Evolutionary conservation across 495 filamentous ascomycete species (phyloP), one percentile per base, ranked within the genome.

Genomic region (Penicillium steckii): DNA sequence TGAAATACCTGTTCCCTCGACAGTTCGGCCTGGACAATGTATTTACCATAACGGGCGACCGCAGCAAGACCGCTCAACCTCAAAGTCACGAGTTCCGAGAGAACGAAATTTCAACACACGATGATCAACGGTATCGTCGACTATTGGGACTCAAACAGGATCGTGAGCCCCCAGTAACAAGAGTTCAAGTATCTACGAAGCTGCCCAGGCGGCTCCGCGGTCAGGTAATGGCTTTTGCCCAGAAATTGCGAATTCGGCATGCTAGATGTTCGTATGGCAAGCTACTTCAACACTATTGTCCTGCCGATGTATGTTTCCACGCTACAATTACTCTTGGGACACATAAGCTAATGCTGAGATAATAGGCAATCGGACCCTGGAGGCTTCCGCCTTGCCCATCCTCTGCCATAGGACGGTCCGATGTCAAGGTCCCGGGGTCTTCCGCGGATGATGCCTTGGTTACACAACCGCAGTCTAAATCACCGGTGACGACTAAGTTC

Each of bases 1-100:
- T 96, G 82, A 91, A 90, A 71, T 93, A 98, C 66, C 84, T 98
- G 1, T 98, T 98, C 56, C 94, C 94, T 25, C 79, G 87, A 17
- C 91, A 97, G 64, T 97, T 95, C 62, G 83, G 83, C 3, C 72
- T 98, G 10, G 89, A 93, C 57, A 98, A 96, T 70, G 89, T 87
- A n/a, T 97, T 97, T 59, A 89, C 87, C 0, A 84, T 82, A 1
- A 64, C 72, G 9, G 73, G 86, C 12, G 79, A 93, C 59, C 64
- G 60, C 13, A 80, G 68, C 53, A 90, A 83, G 0, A 71, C 77
- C 1, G 85, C 90, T 44, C 76, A 78, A 25, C 84, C 91, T 57
- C 92, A 89, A 56, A 89, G 94, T 62, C 93, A 92, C 57, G 89
- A 86, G 2, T 66, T 89, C 5, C 81, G 93, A 22, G 94, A 97